Conservation (phyloP, 2,329 filamentous ascomycete species). For the Karstenula rhodostoma region DNA sequence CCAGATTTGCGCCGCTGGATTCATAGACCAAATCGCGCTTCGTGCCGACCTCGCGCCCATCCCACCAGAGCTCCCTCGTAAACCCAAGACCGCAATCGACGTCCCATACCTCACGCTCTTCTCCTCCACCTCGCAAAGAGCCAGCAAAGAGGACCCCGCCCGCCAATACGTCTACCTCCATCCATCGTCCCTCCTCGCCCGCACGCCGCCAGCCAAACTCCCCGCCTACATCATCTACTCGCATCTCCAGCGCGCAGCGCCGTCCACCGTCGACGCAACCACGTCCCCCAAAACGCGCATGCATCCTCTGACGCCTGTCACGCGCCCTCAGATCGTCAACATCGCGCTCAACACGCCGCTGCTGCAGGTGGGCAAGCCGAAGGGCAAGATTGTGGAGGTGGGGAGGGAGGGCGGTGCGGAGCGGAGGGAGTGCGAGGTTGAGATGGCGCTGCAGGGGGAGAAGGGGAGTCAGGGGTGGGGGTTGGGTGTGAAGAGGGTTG, state of each 20-base stretch:
- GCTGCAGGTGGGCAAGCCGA: conserved; percentile 85
- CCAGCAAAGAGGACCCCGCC: conserved; percentile 53
- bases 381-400: conserved; percentile 75
- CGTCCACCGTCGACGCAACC: conserved; percentile 51
- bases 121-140: conserved; percentile 60
- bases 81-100: conserved; percentile 85
- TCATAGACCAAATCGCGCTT: conserved; percentile 93
- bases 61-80: conserved; percentile 63
- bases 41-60: conserved; percentile 84
- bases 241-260: conserved; percentile 76
- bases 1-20: conserved; percentile 90
- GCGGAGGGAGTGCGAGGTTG: conserved; percentile 80
- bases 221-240: conserved; percentile 89
- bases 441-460: conserved; percentile 78
- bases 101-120: conserved; percentile 90
- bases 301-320: conserved; percentile 84
- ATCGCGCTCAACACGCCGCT: conserved; percentile 87
- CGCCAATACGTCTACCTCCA: conserved; percentile 85
- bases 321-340: conserved; percentile 75
- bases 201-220: conserved; percentile 62
- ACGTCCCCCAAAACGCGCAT: conserved; percentile 74
- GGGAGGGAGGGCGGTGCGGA: conserved; percentile 48
- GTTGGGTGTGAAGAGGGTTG: conserved; percentile 82
- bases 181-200: conserved; percentile 79
- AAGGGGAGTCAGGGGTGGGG: conserved; percentile 78